phyloP scores from a whole-genome alignment of 306 rosid species.

The Dryas alaskensis region DNA sequence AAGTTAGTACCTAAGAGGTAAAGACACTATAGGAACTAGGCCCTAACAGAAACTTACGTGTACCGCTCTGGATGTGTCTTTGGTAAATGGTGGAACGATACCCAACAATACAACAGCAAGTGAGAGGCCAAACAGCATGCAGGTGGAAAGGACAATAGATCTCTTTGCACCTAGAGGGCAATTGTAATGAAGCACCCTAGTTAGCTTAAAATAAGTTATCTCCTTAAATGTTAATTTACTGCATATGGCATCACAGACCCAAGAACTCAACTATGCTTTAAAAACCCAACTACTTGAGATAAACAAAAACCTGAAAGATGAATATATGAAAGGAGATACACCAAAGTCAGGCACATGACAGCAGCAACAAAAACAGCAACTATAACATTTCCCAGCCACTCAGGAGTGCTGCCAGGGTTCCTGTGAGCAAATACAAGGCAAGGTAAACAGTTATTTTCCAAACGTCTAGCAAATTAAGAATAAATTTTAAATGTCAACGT shows the following conservation, averaged over 20 bases:
- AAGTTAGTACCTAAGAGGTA: neutral
- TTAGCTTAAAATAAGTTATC: neutral
- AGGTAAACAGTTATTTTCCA: constrained; percentile 17
- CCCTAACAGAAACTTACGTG: constrained; percentile 49
- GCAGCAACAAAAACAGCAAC: constrained; percentile 59
- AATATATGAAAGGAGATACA: constrained; percentile 85
- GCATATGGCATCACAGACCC: neutral
- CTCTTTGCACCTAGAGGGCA: constrained; percentile 63
- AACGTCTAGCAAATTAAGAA: constrained; percentile 13
- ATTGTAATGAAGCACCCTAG: constrained; percentile 9
- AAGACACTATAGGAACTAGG: constrained; percentile 12
- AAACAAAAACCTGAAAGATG: constrained; percentile 82
- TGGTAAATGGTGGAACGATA: constrained; percentile 67
- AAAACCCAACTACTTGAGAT: constrained; percentile 1
- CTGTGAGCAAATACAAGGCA: constrained; percentile 44
- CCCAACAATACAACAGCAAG: constrained; percentile 50
- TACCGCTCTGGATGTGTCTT: constrained; percentile 75
- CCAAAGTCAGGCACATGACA: constrained; percentile 67
- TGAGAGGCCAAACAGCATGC: constrained; percentile 61
- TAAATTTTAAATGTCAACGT: neutral
- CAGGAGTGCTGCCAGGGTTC: constrained; percentile 89
- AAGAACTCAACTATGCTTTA: neutral
- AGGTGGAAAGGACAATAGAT: constrained; percentile 51
- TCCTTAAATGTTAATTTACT: neutral
- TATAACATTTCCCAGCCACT: constrained; percentile 75